Evolutionary conservation across 2,329 filamentous ascomycete genomes (phyloP).

Genomic region (Cercospora sojina): DNA sequence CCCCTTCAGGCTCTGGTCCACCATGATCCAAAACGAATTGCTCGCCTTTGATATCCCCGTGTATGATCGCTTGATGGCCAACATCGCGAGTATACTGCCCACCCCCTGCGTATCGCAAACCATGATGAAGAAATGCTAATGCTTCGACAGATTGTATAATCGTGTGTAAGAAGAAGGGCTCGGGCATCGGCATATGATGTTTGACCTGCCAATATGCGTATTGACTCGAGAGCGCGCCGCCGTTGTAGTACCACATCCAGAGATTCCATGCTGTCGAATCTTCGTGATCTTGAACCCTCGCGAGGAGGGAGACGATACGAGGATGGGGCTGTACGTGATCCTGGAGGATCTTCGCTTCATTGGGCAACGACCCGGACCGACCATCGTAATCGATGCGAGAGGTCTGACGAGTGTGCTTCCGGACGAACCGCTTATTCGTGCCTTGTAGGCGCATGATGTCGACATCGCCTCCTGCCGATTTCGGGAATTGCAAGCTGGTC

Average conservation of each 20-base stretch:
- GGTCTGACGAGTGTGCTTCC: constrained; percentile 2
- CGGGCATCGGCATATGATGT: constrained; percentile 8
- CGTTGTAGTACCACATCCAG: constrained; percentile 21
- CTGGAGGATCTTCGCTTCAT: constrained; percentile 1
- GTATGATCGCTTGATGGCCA: constrained; percentile 12
- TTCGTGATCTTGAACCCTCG: neutral
- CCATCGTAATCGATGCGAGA: neutral
- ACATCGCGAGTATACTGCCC: constrained; percentile 10
- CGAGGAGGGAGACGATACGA: neutral
- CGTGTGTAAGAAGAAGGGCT: constrained; percentile 20
- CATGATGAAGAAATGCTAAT: constrained; percentile 22
- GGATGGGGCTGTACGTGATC: neutral
- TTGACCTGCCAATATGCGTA: neutral
- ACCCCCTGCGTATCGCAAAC: constrained; percentile 13
- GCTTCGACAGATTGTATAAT: constrained; percentile 20
- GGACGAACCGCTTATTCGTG: neutral
- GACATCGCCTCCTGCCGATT: neutral
- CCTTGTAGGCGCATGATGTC: neutral
- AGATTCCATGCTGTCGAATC: constrained; percentile 7
- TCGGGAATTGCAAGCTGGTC: neutral
- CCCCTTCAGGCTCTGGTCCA: neutral
- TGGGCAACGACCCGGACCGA: neutral
- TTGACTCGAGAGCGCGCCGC: constrained; percentile 18
- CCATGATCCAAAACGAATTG: constrained; percentile 15
- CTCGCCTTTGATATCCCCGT: constrained; percentile 24